Evolutionary conservation across 2,329 filamentous ascomycete genomes (phyloP), one percentile per base, ranked within the genome.

Genomic region (Sordariomycetes sp.): DNA sequence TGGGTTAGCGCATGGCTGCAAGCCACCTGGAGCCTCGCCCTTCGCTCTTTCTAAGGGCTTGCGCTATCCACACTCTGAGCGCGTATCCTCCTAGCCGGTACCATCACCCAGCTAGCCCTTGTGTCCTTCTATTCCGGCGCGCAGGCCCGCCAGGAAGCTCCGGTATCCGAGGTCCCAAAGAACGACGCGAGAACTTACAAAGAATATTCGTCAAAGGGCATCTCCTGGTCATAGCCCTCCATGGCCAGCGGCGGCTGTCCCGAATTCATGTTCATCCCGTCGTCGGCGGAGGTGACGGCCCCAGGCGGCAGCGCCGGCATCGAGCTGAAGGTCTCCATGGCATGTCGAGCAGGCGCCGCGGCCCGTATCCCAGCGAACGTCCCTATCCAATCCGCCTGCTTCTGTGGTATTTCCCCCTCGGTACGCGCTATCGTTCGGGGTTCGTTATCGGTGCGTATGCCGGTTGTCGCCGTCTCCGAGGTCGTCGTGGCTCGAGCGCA

Each of bases 311-410:
- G 74, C 66, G 72, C 74, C 71, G 77, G 72, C 73, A 82, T 78
- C 67, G 79, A 74, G 70, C 80, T 82, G 74, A 76, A 83, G 66
- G 75, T 74, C 64, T 79, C 78, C 81, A 83, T 83, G 67, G 74
- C 78, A 80, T 80, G 22, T 32, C 54, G 40, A 32, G 25, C 28
- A 57, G 54, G 54, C 54, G 25, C 46, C 46, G 22, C 18, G 46
- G 46, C 46, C 46, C 22, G 46, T 12, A 50, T 12, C n/a, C 20
- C 14, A 43, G 18, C 14, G 37, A 16, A 11, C 46, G n/a, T 24
- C 46, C 22, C 18, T 50, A 43, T 43, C 37, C 46, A 24, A 50
- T 11, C 46, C 10, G 22, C 18, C 37, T 43, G 10, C 18, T 14
- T 53, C 28, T 28, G 3, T 25, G 22, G 16, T 54, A 8, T 7